phyloP scores from a whole-genome alignment of 306 rosid genomes.

The Fagus sylvatica region DNA sequence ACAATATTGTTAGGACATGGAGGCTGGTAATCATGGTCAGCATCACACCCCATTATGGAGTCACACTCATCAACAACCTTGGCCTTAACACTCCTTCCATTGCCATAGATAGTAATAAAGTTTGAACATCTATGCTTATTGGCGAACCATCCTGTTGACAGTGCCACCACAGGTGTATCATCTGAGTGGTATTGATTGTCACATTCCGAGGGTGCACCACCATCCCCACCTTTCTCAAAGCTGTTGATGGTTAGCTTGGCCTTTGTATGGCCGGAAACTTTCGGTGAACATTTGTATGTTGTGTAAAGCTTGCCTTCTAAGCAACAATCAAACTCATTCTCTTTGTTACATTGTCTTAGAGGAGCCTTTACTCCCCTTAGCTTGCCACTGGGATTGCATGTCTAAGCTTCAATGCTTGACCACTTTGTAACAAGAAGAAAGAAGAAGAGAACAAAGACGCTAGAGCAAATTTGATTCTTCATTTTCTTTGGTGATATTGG shows the following conservation, averaged over 20 bases:
- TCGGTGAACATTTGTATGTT: slow-evolving; percentile 44
- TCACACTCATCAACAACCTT: slow-evolving; percentile 43
- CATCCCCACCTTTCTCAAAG: slow-evolving; percentile 35
- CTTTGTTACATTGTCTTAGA: slow-evolving; percentile 32
- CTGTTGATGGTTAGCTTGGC: slow-evolving; percentile 47
- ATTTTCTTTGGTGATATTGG: background rate
- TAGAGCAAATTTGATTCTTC: slow-evolving; percentile 12
- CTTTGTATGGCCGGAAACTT: slow-evolving; percentile 19
- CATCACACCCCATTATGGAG: slow-evolving; percentile 35
- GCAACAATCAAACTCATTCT: slow-evolving; percentile 42
- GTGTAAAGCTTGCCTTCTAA: slow-evolving; percentile 26
- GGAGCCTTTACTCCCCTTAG: slow-evolving; percentile 31
- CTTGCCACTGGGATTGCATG: slow-evolving; percentile 28
- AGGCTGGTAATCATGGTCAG: slow-evolving; percentile 32
- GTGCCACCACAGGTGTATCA: slow-evolving; percentile 25
- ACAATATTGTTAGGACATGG: slow-evolving; percentile 22
- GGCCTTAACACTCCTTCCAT: slow-evolving; percentile 26
- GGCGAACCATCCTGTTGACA: no score
- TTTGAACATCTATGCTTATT: no score
- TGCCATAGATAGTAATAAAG: no score
- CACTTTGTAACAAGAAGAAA: background rate
- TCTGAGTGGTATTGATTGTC: slow-evolving; percentile 23
- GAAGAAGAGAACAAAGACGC: background rate
- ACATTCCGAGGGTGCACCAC: slow-evolving; percentile 22
- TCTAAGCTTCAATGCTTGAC: slow-evolving; percentile 17